phyloP scores from a whole-genome alignment of 169 alveolate genomes.

The Hepatocystis sp. region DNA sequence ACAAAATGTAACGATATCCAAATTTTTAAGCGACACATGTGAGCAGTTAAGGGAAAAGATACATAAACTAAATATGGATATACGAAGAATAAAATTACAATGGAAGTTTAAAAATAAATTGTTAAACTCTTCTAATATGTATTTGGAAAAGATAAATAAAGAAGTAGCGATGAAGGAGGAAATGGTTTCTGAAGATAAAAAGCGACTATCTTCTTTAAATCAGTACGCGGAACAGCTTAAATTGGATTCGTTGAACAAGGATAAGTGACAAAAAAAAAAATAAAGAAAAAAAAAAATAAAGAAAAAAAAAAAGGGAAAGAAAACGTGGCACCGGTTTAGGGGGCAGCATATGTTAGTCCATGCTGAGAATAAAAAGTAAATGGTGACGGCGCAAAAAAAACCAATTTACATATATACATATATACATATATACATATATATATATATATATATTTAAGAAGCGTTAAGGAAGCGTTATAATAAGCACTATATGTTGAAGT shows the following conservation, averaged over 20 bases:
- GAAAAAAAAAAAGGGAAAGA: neutral
- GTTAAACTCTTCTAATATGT: constrained; percentile 16
- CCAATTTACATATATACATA: too few relatives aligned
- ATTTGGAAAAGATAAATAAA: constrained; percentile 62
- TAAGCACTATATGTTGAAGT: too few relatives aligned
- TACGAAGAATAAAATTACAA: constrained; percentile 62
- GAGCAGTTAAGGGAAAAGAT: constrained; percentile 26
- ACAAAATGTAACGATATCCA: constrained; percentile 9
- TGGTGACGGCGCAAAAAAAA: too few relatives aligned
- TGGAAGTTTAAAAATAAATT: constrained; percentile 70
- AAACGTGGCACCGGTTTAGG: neutral
- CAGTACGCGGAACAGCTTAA: constrained; percentile 32
- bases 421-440: too few relatives aligned
- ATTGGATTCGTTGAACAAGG: constrained; percentile 2
- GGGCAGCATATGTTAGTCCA: too few relatives aligned
- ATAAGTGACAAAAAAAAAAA: constrained; percentile 11
- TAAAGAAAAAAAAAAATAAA: neutral
- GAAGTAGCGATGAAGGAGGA: constrained; percentile 44
- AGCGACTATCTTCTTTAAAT: constrained; percentile 22
- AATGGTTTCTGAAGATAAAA: constrained; percentile 38
- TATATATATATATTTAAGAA: too few relatives aligned
- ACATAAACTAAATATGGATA: constrained; percentile 12
- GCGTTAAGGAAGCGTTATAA: too few relatives aligned
- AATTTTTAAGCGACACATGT: constrained; percentile 7
- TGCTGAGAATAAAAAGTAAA: too few relatives aligned